These are phyloP conservation scores for Dentipellis fragilis DNA, from an alignment of 768 basidiomycete species.

Conservation along the genomic window DNA sequence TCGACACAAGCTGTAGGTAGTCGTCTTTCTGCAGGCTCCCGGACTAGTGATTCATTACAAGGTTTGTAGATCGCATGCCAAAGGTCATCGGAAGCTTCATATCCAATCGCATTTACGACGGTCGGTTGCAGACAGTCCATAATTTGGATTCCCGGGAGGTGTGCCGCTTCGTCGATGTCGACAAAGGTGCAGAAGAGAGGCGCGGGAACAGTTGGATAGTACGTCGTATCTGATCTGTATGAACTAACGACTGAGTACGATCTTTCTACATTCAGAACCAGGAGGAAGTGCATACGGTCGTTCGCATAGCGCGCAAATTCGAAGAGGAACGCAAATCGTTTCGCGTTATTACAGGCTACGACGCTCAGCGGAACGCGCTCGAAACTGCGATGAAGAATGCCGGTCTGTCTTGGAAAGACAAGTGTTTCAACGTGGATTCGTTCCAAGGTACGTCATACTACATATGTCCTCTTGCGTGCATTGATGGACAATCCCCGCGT, in stretches of 20 bases:
- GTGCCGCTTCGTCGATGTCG: slow-evolving; percentile 57
- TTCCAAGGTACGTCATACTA: slow-evolving; percentile 53
- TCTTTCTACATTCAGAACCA: slow-evolving; percentile 38
- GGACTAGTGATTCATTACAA: background rate
- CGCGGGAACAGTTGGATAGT: slow-evolving; percentile 31
- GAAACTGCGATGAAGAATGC: slow-evolving; percentile 43
- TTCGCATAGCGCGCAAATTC: slow-evolving; percentile 48
- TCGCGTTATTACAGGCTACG: slow-evolving; percentile 75
- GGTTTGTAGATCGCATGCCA: slow-evolving; percentile 66
- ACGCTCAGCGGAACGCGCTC: slow-evolving; percentile 53
- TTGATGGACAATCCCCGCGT: slow-evolving; percentile 2
- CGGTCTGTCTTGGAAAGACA: slow-evolving; percentile 53
- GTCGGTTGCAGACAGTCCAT: slow-evolving; percentile 42
- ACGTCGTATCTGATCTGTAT: background rate
- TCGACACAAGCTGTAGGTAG: slow-evolving; percentile 65
- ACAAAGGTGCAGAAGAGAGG: slow-evolving; percentile 23
- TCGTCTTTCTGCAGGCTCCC: background rate
- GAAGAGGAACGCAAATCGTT: slow-evolving; percentile 39
- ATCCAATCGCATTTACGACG: slow-evolving; percentile 56
- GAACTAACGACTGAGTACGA: background rate
- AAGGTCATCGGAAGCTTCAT: slow-evolving; percentile 68
- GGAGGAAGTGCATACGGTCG: slow-evolving; percentile 44
- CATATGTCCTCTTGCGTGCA: background rate
- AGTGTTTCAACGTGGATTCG: slow-evolving; percentile 67
- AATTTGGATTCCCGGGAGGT: no score